A percentile compares a stretch with the other conserved stretches of the same genome.
These are phyloP conservation scores for Effrenium voratum DNA, from an alignment of 73 alveolate genomes.

Conservation along the genomic window DNA sequence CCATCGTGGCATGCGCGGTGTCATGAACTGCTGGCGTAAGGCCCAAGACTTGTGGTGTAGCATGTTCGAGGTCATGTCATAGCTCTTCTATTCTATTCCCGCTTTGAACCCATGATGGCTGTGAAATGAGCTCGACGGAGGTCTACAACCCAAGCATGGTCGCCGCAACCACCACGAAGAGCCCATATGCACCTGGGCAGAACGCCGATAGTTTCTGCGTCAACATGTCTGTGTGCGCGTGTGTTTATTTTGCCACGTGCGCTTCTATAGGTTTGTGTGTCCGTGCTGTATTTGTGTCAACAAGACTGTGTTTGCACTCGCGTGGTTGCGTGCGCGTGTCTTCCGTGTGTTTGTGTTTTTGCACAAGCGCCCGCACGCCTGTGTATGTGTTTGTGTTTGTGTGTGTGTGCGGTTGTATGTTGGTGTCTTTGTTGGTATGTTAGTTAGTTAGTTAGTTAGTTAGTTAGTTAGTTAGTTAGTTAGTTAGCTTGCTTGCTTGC, in stretches of 20 bases:
- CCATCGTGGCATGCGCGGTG: no score
- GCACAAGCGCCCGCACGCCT: no score
- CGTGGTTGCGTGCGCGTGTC: background rate
- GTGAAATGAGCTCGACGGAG: background rate
- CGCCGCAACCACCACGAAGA: constrained; percentile 73
- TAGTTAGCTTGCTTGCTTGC: no score
- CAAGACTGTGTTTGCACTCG: background rate
- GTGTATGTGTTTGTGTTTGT: no score
- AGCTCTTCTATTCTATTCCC: no score
- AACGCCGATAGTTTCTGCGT: background rate
- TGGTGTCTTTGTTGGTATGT: no score
- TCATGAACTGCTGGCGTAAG: no score
- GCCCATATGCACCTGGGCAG: constrained; percentile 48
- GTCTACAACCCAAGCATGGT: constrained; percentile 85
- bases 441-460: no score
- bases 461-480: no score
- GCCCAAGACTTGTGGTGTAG: no score
- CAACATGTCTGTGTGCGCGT: background rate
- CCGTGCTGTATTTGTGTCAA: background rate
- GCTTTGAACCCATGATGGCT: background rate
- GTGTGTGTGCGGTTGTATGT: no score
- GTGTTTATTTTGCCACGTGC: background rate
- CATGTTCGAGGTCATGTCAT: no score
- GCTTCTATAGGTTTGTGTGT: background rate
- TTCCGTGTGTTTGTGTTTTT: background rate